Evolutionary conservation across 345 rosid species (phyloP), one percentile per base, ranked within the genome.

Genomic region (Passiflora organensis): DNA sequence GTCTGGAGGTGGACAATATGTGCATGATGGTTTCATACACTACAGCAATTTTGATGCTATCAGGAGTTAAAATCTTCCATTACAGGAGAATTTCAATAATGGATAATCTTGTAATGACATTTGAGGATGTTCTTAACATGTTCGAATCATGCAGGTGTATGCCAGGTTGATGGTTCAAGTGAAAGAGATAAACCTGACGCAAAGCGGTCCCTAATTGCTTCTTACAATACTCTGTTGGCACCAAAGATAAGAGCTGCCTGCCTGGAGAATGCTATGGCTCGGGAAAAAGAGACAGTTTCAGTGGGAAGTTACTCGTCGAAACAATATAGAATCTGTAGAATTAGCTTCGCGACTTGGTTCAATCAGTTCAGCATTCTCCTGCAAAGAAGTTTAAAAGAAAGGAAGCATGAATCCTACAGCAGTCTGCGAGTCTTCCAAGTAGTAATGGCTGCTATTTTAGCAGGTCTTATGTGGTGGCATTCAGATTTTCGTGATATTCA

Each of bases 381-480:
- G 44, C 90, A 72, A 13, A 82, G 98, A 70, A 82, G 95, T 70
- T 69, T 91, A 52, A 91, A 81, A 74, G 98, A 91, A 63, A 53
- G 98, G 4, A 82, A 77, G 48, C 82, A 91, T 21, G 98, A 91
- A 66, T 73, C 98, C 1, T 88, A 88, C 55, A 80, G 82, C 61
- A 41, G 55, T 32, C 89, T 86, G 44, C 72, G 90, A 28, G 77
- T 91, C 51, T 84, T 84, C 79, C 98, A 91, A 76, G 96, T 88
- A 12, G 10, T 86, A 0, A 62, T 84, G 0, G 90, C 87, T 1
- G 87, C 96, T 0, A 13, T 86, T 2, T 56, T 91, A n/a, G 79
- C 76, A 1, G 87, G 93, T 19, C 54, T 81, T 14, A 88, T 91
- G 94, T 91, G 96, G 96, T 91, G 98, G 98, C 98, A 78, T 54